Evolutionary conservation across 305 asterid genomes (phyloP), one percentile per base, ranked within the genome.

Genomic region (Euphrasia arctica): DNA sequence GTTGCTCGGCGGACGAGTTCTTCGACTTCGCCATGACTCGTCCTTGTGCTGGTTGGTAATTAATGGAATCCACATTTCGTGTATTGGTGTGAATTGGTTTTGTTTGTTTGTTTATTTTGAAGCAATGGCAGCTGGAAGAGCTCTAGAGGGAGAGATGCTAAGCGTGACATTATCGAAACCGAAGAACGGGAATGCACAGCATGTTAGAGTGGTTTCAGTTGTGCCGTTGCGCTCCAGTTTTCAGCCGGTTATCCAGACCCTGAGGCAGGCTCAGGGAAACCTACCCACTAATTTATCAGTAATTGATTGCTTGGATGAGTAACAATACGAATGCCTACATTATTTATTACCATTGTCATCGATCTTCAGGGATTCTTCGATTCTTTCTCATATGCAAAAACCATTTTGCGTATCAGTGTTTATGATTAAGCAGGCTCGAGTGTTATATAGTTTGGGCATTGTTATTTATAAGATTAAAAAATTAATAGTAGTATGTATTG

Each of bases 1-100:
- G 97, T 62, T 92, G 98, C 82, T 86, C 95, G 9, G 91, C 95
- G 5, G 92, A 87, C 65, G 92, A 86, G 68, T 83, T 92, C 69
- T 85, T 87, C 67, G 80, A 89, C 70, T 92, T 89, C 48, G 84
- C 88, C 75, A 92, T 81, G 68, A 78, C 75, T 66, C 88, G 77
- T 55, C 95, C 98, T 58, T 76, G 63, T 69, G 87, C 96, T 9
- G 91, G 97, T 91, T 45, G 51, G 31, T 36, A 27, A 5, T 18
- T 25, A 25, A 25, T 25, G 27, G 27, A 25, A 25, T 25, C 27
- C 27, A 25, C 27, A 25, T 25, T 25, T 25, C 27, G 27, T 18
- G 22, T 18, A 18, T 18, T 18, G 22, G 22, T 18, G 22, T 18
- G 22, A 18, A 18, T 18, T 18, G 22, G 22, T 18, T 18, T 18